Base-by-base conservation (phyloP, 768 basidiomycete species). In the Phaffia tasmanica region DNA sequence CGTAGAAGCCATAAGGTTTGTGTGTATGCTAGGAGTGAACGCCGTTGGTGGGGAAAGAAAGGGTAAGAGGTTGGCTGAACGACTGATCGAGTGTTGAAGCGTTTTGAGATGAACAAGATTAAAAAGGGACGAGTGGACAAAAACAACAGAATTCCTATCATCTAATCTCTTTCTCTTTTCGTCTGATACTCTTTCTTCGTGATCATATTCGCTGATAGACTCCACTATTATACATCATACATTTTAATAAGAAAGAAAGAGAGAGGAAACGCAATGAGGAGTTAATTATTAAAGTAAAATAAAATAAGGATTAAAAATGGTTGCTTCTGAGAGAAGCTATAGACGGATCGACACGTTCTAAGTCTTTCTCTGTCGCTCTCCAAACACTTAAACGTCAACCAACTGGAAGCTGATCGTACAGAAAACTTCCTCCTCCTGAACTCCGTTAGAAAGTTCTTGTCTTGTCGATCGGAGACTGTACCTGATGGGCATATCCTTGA, bases 311-410 rank as follows among this genome's bases (percentile, higher is more conserved):
- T 19, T 6, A 16, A n/a, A 21, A 48, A 42, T 61, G 47, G 58
- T 61, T 42, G 35, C 35, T 42, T 42, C 35, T 42, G 35, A 42
- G 35, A 4, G 35, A 42, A 42, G 35, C 35, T 42, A 42, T 42
- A 42, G 35, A 42, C 35, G 35, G 11, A 42, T 42, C 35, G 35
- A 42, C 4, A 42, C 35, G 35, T 42, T 42, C n/a, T 42, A 11
- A 42, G 11, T 11, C 35, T 42, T 11, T 42, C 11, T 11, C 35
- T 42, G 35, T 11, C 35, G 11, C 35, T 42, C 35, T 42, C n/a
- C 35, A 42, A 42, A 42, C 35, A 42, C 35, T 83, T 46, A 89
- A 72, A 19, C 77, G 30, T 73, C 72, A 0, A 73, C 71, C 18
- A 73, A 59, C 50, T 68, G 27, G 64, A 73, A 73, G 32, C 68